A percentile compares a stretch with the other conserved stretches of the same genome.
These are phyloP conservation scores for Mycotypha africana DNA, from an alignment of 371 early-diverging fungal genomes.

Conservation along the genomic window DNA sequence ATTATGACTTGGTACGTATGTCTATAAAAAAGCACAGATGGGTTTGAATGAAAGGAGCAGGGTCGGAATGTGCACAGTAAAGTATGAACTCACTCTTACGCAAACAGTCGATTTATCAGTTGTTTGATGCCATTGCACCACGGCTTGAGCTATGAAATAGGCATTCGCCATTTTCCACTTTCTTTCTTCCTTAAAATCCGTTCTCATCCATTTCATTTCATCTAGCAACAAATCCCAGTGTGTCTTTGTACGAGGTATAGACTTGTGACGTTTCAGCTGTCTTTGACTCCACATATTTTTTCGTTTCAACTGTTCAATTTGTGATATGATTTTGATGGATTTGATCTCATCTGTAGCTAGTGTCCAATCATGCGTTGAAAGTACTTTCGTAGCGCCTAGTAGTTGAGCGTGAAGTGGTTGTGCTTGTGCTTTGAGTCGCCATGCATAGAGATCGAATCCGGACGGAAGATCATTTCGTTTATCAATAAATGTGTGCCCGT, in stretches of 20 bases:
- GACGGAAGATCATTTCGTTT: slow-evolving; percentile 26
- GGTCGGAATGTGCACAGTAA: too few relatives aligned
- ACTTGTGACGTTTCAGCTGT: slow-evolving; percentile 71
- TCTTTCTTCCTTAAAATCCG: slow-evolving; percentile 83
- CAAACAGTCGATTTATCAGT: slow-evolving; percentile 67
- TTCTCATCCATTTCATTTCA: slow-evolving; percentile 87
- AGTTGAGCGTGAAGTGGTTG: slow-evolving; percentile 67
- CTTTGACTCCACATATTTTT: slow-evolving; percentile 75
- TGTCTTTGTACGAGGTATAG: slow-evolving; percentile 69
- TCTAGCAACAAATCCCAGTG: slow-evolving; percentile 88
- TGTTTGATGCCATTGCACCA: slow-evolving; percentile 79
- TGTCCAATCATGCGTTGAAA: slow-evolving; percentile 82
- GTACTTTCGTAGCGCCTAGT: slow-evolving; percentile 62
- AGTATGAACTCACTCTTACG: slow-evolving; percentile 43
- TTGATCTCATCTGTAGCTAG: slow-evolving; percentile 82
- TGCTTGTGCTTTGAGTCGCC: slow-evolving; percentile 63
- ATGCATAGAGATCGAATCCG: slow-evolving; percentile 57
- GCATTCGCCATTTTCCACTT: slow-evolving; percentile 82
- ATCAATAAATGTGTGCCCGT: slow-evolving; percentile 32
- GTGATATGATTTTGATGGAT: slow-evolving; percentile 64
- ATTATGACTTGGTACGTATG: slow-evolving; percentile 6
- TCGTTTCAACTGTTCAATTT: slow-evolving; percentile 76
- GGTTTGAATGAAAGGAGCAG: too few relatives aligned
- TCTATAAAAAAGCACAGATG: too few relatives aligned
- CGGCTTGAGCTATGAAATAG: slow-evolving; percentile 60